These are phyloP conservation scores for Fusarium falciforme DNA, from an alignment of 2,329 filamentous ascomycete species.

Conservation along the genomic window DNA sequence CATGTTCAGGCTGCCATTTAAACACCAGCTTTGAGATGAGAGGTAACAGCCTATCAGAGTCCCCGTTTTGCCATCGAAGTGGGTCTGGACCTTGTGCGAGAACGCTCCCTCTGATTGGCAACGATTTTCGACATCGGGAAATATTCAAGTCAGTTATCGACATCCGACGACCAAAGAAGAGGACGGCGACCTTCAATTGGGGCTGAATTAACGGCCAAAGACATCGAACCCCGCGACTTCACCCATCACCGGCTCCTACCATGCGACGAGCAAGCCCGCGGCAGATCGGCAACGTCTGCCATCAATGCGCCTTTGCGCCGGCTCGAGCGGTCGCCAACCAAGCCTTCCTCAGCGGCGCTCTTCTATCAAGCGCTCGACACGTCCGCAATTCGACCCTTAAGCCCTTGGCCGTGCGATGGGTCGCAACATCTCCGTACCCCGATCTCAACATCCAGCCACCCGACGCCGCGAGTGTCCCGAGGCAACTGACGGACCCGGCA, in stretches of 20 bases:
- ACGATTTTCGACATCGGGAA: constrained; percentile 21
- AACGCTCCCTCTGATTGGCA: constrained; percentile 10
- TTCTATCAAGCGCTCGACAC: constrained; percentile 32
- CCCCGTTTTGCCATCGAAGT: neutral
- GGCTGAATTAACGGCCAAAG: neutral
- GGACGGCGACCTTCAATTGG: neutral
- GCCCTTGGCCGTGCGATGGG: constrained; percentile 40
- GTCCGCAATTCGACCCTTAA: constrained; percentile 18
- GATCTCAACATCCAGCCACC: constrained; percentile 26
- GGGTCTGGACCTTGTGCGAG: neutral
- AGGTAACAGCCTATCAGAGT: neutral
- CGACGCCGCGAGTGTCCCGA: constrained; percentile 32
- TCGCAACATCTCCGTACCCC: constrained; percentile 37
- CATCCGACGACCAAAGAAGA: constrained; percentile 1
- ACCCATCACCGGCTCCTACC: constrained; percentile 9
- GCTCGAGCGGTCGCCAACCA: constrained; percentile 39
- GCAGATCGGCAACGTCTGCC: constrained; percentile 55
- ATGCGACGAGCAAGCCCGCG: constrained; percentile 54
- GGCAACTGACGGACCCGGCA: constrained; percentile 51
- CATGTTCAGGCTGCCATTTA: neutral
- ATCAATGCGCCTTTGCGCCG: constrained; percentile 55
- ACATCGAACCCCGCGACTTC: neutral
- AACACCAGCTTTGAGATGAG: neutral
- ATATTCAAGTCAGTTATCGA: constrained; percentile 20
- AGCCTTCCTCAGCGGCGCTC: constrained; percentile 38